Percentiles rank a stretch among this genome's conserved stretches.
phyloP scores from a whole-genome alignment of 1,284 basidiomycete species.

The Xerocomus subilludens region DNA sequence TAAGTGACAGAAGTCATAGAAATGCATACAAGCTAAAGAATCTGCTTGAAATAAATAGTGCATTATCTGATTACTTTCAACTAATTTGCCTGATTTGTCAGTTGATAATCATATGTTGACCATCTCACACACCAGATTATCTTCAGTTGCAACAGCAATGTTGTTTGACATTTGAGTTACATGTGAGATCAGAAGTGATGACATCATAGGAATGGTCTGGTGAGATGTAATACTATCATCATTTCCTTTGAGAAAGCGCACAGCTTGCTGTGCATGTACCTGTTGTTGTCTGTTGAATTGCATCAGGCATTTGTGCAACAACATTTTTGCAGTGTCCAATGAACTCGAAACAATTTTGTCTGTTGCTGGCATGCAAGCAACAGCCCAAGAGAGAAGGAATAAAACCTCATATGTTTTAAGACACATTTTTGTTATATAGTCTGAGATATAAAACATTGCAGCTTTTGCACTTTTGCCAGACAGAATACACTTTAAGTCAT shows the following conservation, averaged over 20 bases:
- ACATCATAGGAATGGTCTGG: slow-evolving; percentile 25
- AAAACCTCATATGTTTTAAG: slow-evolving; percentile 30
- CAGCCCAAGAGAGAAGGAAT: slow-evolving; percentile 21
- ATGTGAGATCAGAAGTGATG: too few species aligned
- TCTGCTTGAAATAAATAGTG: too few species aligned
- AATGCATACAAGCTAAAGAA: too few species aligned
- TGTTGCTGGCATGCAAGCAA: slow-evolving; percentile 11
- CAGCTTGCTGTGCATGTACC: slow-evolving; percentile 34
- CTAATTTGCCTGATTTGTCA: too few species aligned
- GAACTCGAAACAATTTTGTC: too few species aligned
- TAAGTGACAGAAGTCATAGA: too few species aligned
- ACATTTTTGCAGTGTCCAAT: slow-evolving; percentile 11
- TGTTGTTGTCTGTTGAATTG: slow-evolving; percentile 34
- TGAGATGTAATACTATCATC: slow-evolving; percentile 28
- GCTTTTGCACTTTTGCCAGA: slow-evolving; percentile 32
- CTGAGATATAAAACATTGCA: slow-evolving; percentile 36
- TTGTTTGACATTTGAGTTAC: too few species aligned
- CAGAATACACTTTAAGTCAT: slow-evolving; percentile 36
- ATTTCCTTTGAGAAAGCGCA: slow-evolving; percentile 23
- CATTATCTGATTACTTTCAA: too few species aligned
- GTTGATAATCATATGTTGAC: too few species aligned
- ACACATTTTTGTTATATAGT: slow-evolving; percentile 37
- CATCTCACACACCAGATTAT: too few species aligned
- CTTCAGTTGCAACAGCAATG: too few species aligned
- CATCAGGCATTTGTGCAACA: slow-evolving; percentile 31